Conservation (phyloP, 2,329 filamentous ascomycete species). For the Domatiomyces globalis region DNA sequence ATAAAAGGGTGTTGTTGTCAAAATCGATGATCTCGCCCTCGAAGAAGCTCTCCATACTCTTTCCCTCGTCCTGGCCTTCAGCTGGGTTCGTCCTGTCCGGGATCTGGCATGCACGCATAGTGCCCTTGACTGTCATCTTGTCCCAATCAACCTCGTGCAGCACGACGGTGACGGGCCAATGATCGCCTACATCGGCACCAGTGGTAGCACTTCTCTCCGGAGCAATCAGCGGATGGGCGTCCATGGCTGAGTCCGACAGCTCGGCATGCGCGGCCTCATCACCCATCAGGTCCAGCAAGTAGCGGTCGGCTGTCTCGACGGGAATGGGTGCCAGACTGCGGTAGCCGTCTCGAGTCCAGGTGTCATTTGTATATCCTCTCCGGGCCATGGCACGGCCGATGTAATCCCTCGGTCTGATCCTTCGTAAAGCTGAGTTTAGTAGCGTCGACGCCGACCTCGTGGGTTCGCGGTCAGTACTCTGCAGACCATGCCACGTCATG, state of each 20-base stretch:
- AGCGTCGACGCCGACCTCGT: neutral
- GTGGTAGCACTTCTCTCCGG: conserved; percentile 14
- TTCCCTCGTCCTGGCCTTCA: neutral
- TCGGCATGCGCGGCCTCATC: conserved; percentile 14
- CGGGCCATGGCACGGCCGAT: conserved; percentile 4
- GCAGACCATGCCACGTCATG: conserved; percentile 46
- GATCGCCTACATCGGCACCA: conserved; percentile 33
- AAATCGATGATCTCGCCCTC: conserved; percentile 59
- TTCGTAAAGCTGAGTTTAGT: conserved; percentile 3
- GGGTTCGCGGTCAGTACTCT: conserved; percentile 36
- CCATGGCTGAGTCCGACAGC: conserved; percentile 24
- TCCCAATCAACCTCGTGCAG: conserved; percentile 48
- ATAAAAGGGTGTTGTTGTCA: conserved; percentile 28
- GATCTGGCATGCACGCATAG: conserved; percentile 58
- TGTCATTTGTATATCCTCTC: conserved; percentile 1
- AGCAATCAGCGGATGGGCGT: conserved; percentile 4
- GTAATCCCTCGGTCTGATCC: conserved; percentile 6
- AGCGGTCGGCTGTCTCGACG: conserved; percentile 5
- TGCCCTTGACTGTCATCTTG: conserved; percentile 49
- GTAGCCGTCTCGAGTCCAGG: neutral
- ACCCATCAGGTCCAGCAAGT: conserved; percentile 8
- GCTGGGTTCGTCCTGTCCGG: conserved; percentile 25
- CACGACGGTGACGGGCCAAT: conserved; percentile 54
- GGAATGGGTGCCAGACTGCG: neutral
- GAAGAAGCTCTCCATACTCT: conserved; percentile 31